Percentiles rank a stretch among this genome's conserved stretches.
Conservation (phyloP, 148 eudicot species). For the Rhododendron simsii region DNA sequence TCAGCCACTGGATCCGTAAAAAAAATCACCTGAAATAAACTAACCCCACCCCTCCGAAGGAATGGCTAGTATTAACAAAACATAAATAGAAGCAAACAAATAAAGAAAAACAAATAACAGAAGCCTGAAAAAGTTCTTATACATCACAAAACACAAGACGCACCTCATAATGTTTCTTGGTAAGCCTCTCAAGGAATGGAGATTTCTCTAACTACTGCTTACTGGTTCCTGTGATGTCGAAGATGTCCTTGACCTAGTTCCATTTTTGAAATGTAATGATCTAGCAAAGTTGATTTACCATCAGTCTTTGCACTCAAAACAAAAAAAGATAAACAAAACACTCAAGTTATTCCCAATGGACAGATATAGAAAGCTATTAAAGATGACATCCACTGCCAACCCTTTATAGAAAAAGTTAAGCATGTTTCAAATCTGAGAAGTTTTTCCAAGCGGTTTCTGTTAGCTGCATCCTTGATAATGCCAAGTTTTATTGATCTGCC, state of each 20-base stretch:
- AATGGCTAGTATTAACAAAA: neutral
- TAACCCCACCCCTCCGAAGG: no score
- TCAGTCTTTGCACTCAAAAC: conserved; percentile 60
- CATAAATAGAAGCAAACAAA: conserved; percentile 4
- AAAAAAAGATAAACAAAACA: neutral
- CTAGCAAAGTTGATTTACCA: conserved; percentile 87
- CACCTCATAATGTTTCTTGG: conserved; percentile 84
- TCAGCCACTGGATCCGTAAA: no score
- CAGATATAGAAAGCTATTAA: neutral
- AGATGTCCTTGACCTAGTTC: conserved; percentile 72
- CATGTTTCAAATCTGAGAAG: neutral
- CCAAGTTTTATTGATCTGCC: no score
- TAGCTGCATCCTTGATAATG: no score
- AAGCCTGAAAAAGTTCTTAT: neutral
- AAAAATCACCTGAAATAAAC: no score
- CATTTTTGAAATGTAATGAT: conserved; percentile 35
- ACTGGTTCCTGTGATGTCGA: conserved; percentile 81
- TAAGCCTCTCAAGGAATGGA: conserved; percentile 92
- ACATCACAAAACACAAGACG: neutral
- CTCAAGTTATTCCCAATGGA: neutral
- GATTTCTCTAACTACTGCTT: conserved; percentile 94
- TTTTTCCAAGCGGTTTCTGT: no score
- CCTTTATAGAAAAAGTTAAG: neutral
- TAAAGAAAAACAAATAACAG: neutral
- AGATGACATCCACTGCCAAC: neutral